Evolutionary conservation across 176 grass and related monocot genomes (phyloP).

Genomic region (Oryza officinalis): DNA sequence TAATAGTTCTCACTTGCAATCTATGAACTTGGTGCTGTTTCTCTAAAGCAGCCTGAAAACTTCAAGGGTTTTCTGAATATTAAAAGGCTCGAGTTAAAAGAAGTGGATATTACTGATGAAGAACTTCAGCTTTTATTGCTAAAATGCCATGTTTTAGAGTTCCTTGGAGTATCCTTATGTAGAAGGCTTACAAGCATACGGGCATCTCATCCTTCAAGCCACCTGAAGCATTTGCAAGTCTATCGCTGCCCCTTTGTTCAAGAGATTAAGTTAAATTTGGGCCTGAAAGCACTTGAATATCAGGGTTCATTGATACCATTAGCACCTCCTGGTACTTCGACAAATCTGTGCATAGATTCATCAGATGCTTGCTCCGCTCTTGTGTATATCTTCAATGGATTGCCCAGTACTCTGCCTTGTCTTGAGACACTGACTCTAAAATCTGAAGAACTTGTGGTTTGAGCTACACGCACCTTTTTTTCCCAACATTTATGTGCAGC

Average conservation of each 20-base stretch:
- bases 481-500: background rate
- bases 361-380: background rate
- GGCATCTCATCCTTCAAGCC: background rate
- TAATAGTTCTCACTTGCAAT: background rate
- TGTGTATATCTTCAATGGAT: slow-evolving; percentile 3
- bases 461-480: background rate
- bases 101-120: slow-evolving; percentile 13
- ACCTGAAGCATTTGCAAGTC: slow-evolving; percentile 7
- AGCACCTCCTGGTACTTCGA: background rate
- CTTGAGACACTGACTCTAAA: background rate
- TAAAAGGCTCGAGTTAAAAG: background rate
- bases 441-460: background rate
- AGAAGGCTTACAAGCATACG: background rate
- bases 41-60: background rate
- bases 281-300: background rate
- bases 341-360: background rate
- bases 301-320: background rate
- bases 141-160: background rate
- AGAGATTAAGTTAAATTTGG: background rate
- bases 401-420: background rate
- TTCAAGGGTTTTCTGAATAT: slow-evolving; percentile 18
- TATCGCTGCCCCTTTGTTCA: background rate
- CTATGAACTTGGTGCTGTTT: background rate
- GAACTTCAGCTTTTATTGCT: background rate
- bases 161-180: background rate